phyloP scores from a whole-genome alignment of 768 basidiomycete species.

The Tricholoma sp. region DNA sequence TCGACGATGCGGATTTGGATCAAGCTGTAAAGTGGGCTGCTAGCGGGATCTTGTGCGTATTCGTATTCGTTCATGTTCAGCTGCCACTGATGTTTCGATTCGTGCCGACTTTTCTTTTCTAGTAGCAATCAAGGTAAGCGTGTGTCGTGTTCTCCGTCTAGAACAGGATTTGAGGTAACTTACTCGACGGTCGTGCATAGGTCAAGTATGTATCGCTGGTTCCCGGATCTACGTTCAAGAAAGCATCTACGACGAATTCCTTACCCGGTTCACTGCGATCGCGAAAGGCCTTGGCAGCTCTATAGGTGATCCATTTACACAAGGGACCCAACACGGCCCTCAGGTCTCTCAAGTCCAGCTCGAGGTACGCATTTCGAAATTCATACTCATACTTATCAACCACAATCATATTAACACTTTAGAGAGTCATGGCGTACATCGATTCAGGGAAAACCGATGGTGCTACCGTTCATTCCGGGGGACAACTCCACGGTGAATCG shows the following conservation, averaged over 20 bases:
- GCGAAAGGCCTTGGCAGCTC: constrained; percentile 38
- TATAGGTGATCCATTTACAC: constrained; percentile 59
- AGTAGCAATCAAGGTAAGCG: constrained; percentile 23
- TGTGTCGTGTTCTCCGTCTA: background rate
- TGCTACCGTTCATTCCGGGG: constrained; percentile 57
- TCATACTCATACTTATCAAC: background rate
- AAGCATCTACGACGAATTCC: constrained; percentile 73
- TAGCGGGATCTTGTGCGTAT: constrained; percentile 59
- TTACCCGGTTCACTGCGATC: constrained; percentile 47
- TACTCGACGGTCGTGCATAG: background rate
- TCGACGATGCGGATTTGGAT: constrained; percentile 65
- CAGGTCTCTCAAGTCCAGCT: constrained; percentile 65
- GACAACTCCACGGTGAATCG: constrained; percentile 45
- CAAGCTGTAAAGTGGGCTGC: constrained; percentile 67
- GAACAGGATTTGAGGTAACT: background rate
- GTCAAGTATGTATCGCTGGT: constrained; percentile 78
- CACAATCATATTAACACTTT: background rate
- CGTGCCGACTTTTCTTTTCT: background rate
- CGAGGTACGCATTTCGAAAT: constrained; percentile 33
- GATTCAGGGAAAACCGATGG: constrained; percentile 62
- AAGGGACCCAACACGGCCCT: constrained; percentile 59
- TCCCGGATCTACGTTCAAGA: constrained; percentile 81
- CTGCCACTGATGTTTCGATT: background rate
- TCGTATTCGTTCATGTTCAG: background rate
- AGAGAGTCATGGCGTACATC: constrained; percentile 72